Conservation (phyloP, 2,329 filamentous ascomycete species). For the Achaetomium macrosporum region DNA sequence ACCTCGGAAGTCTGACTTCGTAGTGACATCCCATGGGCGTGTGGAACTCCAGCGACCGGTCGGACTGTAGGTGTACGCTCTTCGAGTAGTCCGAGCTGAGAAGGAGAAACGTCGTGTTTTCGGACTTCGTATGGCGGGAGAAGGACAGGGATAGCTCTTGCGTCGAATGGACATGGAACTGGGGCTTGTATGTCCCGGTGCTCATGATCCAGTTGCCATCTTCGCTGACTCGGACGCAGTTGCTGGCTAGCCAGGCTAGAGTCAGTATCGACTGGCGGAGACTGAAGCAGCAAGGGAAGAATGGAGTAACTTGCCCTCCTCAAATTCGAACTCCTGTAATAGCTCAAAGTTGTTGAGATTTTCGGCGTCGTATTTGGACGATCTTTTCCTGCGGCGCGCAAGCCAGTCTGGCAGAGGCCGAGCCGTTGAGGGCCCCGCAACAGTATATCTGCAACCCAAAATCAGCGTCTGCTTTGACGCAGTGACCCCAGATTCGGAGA, state of each 20-base stretch:
- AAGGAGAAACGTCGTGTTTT: slow-evolving; percentile 87
- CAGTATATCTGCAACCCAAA: slow-evolving; percentile 65
- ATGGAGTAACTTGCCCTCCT: slow-evolving; percentile 34
- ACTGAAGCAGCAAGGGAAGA: too few relatives aligned
- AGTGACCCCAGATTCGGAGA: not conserved
- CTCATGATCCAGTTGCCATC: slow-evolving; percentile 98
- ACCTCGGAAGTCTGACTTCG: slow-evolving; percentile 81
- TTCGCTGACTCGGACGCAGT: slow-evolving; percentile 82
- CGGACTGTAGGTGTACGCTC: slow-evolving; percentile 85
- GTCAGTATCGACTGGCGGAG: slow-evolving; percentile 1
- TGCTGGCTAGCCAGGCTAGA: slow-evolving; percentile 53
- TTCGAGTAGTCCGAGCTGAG: slow-evolving; percentile 91
- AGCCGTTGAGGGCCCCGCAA: slow-evolving; percentile 83
- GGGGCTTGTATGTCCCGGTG: slow-evolving; percentile 64
- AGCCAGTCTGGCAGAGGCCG: slow-evolving; percentile 94
- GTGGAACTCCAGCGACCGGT: slow-evolving; percentile 89
- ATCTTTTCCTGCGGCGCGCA: slow-evolving; percentile 79
- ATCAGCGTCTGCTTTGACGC: slow-evolving; percentile 38
- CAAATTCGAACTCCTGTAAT: slow-evolving; percentile 95
- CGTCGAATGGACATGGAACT: slow-evolving; percentile 94
- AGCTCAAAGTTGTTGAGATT: slow-evolving; percentile 92
- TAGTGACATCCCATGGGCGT: slow-evolving; percentile 85
- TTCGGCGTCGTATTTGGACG: slow-evolving; percentile 85
- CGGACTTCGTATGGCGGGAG: slow-evolving; percentile 80
- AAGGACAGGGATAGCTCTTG: slow-evolving; percentile 92